Base-by-base conservation (phyloP, 176 grass and related monocot species). In the Olyra latifolia region DNA sequence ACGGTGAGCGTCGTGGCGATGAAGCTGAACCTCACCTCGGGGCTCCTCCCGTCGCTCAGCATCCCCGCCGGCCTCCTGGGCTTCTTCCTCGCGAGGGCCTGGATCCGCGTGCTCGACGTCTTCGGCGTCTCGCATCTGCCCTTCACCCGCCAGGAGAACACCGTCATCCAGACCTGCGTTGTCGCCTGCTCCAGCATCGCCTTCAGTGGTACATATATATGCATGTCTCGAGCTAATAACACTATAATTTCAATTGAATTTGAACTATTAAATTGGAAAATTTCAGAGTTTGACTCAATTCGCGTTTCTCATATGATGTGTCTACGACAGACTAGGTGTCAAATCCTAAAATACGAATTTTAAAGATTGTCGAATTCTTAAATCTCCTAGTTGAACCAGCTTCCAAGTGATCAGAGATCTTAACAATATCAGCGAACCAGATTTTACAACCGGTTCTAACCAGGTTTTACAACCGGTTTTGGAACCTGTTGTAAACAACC, bases 81-180 rank as follows among this genome's bases (percentile, higher is more conserved):
- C 2, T 82, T 87, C 78, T 87, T 87, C 71, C 23, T 87, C 1
- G 35, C 80, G 0, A 50, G 66, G 63, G 24, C 17, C 14, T 87
- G 85, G 85, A 87, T 62, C 10, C 66, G 54, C 14, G 27, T 28
- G 20, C 15, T 77, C 24, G 62, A 82, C 19, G 14, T 74, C 30
- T 32, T 50, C n/a, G 84, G 77, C 2, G 23, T 81, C 9, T 10
- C 61, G 22, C 77, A 48, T 50, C 41, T 71, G 60, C 88, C 88
- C 66, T 94, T 91, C 83, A 94, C 91, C 10, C 75, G 91, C 19
- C 91, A 94, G 86, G 91, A 94, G 91, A 94, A 94, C 48, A 91
- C 91, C 67, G 75, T 94, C 75, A 94, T 94, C 69, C 91, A 91
- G 57, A 94, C 82, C 62, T 78, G 81, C 41, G 91, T 91, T 48